Percentiles rank a stretch among this genome's conserved stretches.
phyloP scores from a whole-genome alignment of 2,329 filamentous ascomycete species.

The Botryosphaeria dothidea region DNA sequence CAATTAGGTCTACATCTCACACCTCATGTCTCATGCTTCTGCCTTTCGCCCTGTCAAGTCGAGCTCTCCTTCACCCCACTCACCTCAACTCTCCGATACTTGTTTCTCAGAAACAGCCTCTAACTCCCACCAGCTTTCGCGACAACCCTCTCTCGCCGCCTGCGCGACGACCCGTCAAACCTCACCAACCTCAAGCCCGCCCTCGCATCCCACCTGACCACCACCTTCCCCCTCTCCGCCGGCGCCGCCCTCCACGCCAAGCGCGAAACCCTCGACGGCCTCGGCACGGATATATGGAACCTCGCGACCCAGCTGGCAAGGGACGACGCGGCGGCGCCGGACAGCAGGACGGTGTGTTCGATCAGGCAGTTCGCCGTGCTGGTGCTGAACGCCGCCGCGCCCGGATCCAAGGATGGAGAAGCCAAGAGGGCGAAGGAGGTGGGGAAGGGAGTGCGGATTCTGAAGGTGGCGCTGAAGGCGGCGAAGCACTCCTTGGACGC shows the following conservation, averaged over 20 bases:
- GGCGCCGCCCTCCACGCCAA: slow-evolving; percentile 33
- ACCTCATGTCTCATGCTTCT: neutral
- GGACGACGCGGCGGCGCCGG: slow-evolving; percentile 19
- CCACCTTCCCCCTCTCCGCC: slow-evolving; percentile 33
- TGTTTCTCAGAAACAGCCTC: too few species aligned
- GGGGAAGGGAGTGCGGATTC: slow-evolving; percentile 52
- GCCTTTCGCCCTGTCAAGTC: neutral
- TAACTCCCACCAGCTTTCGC: slow-evolving; percentile 41
- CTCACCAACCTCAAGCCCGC: slow-evolving; percentile 21
- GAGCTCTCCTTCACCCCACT: neutral
- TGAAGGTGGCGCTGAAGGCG: slow-evolving; percentile 69
- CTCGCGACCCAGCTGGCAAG: slow-evolving; percentile 55
- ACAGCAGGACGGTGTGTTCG: slow-evolving; percentile 18
- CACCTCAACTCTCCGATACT: neutral
- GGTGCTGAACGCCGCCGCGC: slow-evolving; percentile 54
- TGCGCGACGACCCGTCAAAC: slow-evolving; percentile 21
- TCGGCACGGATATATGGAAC: slow-evolving; percentile 68
- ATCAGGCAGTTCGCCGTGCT: slow-evolving; percentile 61
- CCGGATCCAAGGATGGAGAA: neutral
- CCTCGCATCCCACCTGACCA: slow-evolving; percentile 39
- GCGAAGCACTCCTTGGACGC: slow-evolving; percentile 64
- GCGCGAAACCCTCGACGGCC: slow-evolving; percentile 54
- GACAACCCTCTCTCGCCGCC: slow-evolving; percentile 28
- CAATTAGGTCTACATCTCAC: neutral
- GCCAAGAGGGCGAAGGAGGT: neutral